Evolutionary conservation across 225 moss, liverwort and hornwort genomes (phyloP).

Genomic region (Takakia lepidozioides): DNA sequence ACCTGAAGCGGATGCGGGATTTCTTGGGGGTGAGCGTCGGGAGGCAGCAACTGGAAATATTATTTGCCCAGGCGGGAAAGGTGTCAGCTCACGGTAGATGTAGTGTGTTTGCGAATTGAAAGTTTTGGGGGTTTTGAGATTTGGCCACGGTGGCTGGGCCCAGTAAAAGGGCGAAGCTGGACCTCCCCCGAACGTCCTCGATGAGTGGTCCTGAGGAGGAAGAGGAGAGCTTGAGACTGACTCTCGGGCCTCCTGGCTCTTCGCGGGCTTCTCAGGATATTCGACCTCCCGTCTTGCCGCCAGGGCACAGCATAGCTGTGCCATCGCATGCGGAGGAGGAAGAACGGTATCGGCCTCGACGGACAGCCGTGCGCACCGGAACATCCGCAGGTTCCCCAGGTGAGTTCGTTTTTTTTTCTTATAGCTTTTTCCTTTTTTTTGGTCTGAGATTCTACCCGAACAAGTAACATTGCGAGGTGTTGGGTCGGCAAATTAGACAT

Average conservation of each 20-base stretch:
- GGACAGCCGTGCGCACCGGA: slow-evolving; percentile 43
- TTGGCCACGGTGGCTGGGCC: slow-evolving; percentile 68
- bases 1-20: too few species aligned
- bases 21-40: too few species aligned
- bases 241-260: slow-evolving; percentile 66
- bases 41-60: too few species aligned
- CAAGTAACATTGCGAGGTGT: too few species aligned
- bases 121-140: slow-evolving; percentile 3
- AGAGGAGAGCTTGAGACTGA: slow-evolving; percentile 83
- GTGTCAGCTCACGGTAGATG: too few species aligned
- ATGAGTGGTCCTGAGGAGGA: slow-evolving; percentile 94
- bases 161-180: slow-evolving; percentile 70
- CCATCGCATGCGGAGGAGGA: slow-evolving; percentile 39
- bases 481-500: too few species aligned
- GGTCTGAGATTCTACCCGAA: too few species aligned
- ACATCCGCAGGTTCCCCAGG: slow-evolving; percentile 28
- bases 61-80: too few species aligned
- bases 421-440: too few species aligned
- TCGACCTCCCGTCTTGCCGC: slow-evolving; percentile 15
- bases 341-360: slow-evolving; percentile 50
- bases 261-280: slow-evolving; percentile 46
- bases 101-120: too few species aligned
- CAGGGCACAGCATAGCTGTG: slow-evolving; percentile 13
- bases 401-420: slow-evolving; percentile 18
- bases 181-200: slow-evolving; percentile 61